A percentile compares a stretch with the other conserved stretches of the same genome.
phyloP scores from a whole-genome alignment of 306 rosid species.

The Glycine soja region DNA sequence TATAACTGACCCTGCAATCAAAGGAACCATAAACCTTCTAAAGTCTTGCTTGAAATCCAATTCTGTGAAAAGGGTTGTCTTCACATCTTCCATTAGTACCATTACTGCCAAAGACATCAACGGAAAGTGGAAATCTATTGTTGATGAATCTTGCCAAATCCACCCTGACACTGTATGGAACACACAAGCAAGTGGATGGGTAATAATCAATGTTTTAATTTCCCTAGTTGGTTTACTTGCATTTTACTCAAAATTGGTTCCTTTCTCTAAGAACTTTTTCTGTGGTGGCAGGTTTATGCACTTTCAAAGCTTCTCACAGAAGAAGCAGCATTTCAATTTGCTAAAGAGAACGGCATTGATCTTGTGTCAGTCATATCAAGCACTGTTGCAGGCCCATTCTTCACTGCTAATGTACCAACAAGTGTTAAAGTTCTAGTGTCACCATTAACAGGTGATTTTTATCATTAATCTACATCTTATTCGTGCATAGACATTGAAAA shows the following conservation, averaged over 20 bases:
- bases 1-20: conserved; percentile 65
- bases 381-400: conserved; percentile 82
- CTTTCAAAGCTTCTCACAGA: conserved; percentile 75
- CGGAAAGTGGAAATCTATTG: conserved; percentile 63
- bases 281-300: conserved; percentile 63
- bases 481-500: background rate
- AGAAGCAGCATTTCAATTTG: conserved; percentile 77
- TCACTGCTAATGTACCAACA: conserved; percentile 68
- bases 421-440: conserved; percentile 76
- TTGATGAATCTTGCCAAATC: conserved; percentile 77
- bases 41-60: conserved; percentile 66
- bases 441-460: conserved; percentile 65
- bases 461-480: background rate
- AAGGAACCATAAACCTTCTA: conserved; percentile 68
- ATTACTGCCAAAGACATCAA: conserved; percentile 64
- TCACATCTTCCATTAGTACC: conserved; percentile 87
- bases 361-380: conserved; percentile 74
- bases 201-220: conserved; percentile 46
- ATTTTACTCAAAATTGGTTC: conserved; percentile 1
- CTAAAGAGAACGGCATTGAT: conserved; percentile 67
- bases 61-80: conserved; percentile 51
- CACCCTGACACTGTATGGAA: conserved; percentile 59
- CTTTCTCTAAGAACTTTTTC: conserved; percentile 2
- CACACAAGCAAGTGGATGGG: conserved; percentile 81
- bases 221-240: background rate